A percentile compares a stretch with the other conserved stretches of the same genome.
phyloP scores from a whole-genome alignment of 1,139 yeast genomes.

The Kluyveromyces sp. region DNA sequence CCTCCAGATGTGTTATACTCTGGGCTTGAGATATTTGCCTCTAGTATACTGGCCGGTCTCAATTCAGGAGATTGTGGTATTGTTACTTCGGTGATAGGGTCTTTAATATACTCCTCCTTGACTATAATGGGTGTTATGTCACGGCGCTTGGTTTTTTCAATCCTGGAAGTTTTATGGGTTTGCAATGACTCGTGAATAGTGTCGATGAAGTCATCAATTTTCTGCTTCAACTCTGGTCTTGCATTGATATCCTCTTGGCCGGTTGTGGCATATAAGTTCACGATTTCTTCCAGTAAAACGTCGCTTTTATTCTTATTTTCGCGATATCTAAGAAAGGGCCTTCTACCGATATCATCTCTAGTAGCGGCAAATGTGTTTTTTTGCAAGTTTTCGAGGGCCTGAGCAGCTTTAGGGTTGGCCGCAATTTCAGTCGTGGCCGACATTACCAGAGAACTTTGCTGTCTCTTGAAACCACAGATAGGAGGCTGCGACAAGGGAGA shows the following conservation, averaged over 20 bases:
- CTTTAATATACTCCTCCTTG: background rate
- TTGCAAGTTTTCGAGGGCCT: background rate
- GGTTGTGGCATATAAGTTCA: background rate
- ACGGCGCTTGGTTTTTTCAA: background rate
- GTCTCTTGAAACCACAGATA: background rate
- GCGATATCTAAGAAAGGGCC: background rate
- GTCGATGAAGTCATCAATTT: conserved; percentile 1
- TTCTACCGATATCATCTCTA: background rate
- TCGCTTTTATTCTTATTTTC: background rate
- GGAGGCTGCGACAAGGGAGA: conserved; percentile 7
- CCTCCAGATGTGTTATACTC: conserved; percentile 17
- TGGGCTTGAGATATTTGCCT: conserved; percentile 10
- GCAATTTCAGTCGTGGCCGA: background rate
- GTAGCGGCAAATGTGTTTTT: background rate
- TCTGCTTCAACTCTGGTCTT: background rate
- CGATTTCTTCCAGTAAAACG: background rate
- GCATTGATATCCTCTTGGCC: no score
- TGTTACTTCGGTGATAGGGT: background rate
- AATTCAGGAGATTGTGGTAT: background rate
- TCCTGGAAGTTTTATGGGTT: background rate
- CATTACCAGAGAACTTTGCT: background rate
- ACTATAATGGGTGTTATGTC: background rate
- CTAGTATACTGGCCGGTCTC: background rate
- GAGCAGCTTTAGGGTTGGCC: background rate
- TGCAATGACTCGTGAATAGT: conserved; percentile 2